Conservation (phyloP, 306 rosid species). For the Potentilla sterilis region DNA sequence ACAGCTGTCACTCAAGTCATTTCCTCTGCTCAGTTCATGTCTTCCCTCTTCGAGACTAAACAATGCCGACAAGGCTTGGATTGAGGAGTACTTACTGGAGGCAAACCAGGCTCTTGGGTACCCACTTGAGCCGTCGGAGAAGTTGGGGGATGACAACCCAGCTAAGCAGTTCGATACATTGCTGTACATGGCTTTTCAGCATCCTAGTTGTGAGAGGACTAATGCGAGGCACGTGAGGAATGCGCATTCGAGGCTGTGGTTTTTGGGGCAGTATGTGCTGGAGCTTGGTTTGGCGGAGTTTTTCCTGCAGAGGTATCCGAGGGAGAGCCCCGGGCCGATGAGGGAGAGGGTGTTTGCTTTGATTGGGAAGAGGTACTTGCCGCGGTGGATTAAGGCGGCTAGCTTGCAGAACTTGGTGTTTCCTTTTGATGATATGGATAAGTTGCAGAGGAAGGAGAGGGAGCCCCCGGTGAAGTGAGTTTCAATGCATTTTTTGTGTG, state of each 20-base stretch:
- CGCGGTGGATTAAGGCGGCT: slow-evolving; percentile 85
- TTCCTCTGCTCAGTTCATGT: slow-evolving; percentile 85
- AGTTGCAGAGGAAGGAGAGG: slow-evolving; percentile 68
- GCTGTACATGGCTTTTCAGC: slow-evolving; percentile 96
- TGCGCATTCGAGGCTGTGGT: slow-evolving; percentile 78
- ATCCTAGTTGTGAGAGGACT: slow-evolving; percentile 77
- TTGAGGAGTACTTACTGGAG: slow-evolving; percentile 85
- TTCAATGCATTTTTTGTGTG: background rate
- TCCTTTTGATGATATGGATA: slow-evolving; percentile 78
- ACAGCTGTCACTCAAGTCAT: slow-evolving; percentile 71
- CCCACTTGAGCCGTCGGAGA: slow-evolving; percentile 76
- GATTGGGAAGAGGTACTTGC: slow-evolving; percentile 80
- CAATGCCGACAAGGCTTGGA: slow-evolving; percentile 81
- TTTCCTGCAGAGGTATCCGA: slow-evolving; percentile 90
- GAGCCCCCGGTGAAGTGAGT: slow-evolving; percentile 91
- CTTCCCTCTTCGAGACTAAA: slow-evolving; percentile 77
- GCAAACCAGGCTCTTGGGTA: slow-evolving; percentile 95
- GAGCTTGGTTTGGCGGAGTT: slow-evolving; percentile 75
- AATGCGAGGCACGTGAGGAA: slow-evolving; percentile 70
- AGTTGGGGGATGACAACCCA: slow-evolving; percentile 71
- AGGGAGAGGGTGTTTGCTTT: slow-evolving; percentile 87
- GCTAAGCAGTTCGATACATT: slow-evolving; percentile 81
- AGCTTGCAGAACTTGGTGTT: slow-evolving; percentile 92
- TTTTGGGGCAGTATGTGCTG: slow-evolving; percentile 86
- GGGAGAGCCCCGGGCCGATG: slow-evolving; percentile 97